Base-by-base conservation (phyloP, 1,284 basidiomycete genomes). In the Inonotus hispidus region DNA sequence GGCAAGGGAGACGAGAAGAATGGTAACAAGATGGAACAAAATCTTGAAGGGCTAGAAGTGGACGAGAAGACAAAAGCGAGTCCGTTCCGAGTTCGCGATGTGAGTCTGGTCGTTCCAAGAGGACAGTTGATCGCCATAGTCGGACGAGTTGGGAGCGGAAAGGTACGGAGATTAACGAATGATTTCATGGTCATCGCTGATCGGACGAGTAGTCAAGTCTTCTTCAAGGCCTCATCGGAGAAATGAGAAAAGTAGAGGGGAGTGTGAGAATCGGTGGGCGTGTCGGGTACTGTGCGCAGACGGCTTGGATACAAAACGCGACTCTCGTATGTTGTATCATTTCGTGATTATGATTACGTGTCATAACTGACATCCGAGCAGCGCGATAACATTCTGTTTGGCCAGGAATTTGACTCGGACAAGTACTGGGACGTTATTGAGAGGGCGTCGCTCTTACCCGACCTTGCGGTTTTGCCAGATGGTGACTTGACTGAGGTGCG, bases 281-380 rank as follows among this genome's bases (percentile, higher is more conserved):
- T 7, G 81, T 94, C 0, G 87, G 83, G 0, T 95, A 94, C 73
- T 93, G 90, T 70, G 83, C 92, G 2, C 92, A 94, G 71, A 84
- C 79, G 25, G 88, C 93, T 1, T 96, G 93, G 93, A 95, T 96
- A 58, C 92, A 94, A 71, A 92, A 91, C 68, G 85, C 87, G 0
- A 84, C 87, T 2, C 66, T 93, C 65, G 85, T 88, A 57, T 66
- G 83, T 66, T 71, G 60, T 68, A 72, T 27, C 71, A 2, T 7
- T 25, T n/a, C 32, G 37, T 25, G 23, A 3, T 32, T 13, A 49
- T 25, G 43, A 3, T 23, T 21, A 14, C 10, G 23, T 35, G 3
- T 19, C 6, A 38, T 47, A 49, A 7, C 27, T 32, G 23, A 37
- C 45, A 39, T 58, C 16, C 19, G 5, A 8, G 16, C 25, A 64